Base-by-base conservation (phyloP, 2,329 filamentous ascomycete species). In the Grosmannia huntii region DNA sequence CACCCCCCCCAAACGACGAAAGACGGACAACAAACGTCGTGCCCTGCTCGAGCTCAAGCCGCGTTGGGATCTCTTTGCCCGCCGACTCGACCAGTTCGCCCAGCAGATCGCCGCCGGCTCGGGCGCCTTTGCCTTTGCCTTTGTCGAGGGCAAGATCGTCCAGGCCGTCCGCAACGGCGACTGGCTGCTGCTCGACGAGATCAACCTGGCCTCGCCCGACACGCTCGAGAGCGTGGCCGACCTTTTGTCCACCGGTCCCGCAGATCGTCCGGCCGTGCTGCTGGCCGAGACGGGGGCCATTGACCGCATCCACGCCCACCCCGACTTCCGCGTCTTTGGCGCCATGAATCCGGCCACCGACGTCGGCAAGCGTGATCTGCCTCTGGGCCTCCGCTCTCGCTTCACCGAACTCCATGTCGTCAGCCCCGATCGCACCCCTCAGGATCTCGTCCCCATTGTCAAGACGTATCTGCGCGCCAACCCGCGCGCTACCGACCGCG, bases 261-360 rank as follows among this genome's bases (percentile, higher is more conserved):
- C 82, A 11, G 82, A 83, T 60, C 9, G 31, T 0, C 92, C 92
- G 1, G 96, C 89, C 0, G 84, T 99, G 52, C 74, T 99, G 5
- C 79, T 99, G 9, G 91, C 91, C 0, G 94, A 99, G 73, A 94
- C 90, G 46, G 94, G 94, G 44, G 90, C 94, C 64, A 89, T 96
- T 50, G 90, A 97, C 70, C 83, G 91, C 63, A 85, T 99, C 41
- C 80, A 85, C 61, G 94, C 91, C 0, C 92, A 99, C 70, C 86
- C 90, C 0, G 85, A 96, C 63, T 99, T 99, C 70, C 85, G 94
- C 46, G 88, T 99, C 16, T 99, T 99, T 68, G 95, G 89, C 56
- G 94, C 95, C 31, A 99, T 99, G 94, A 99, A 99, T 67, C 94
- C 94, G 33, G 94, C 94, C 5, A 99, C 94, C 3, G 94, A 99